Conservation (phyloP, 75 land plant genomes). For the Sequoia sempervirens region DNA sequence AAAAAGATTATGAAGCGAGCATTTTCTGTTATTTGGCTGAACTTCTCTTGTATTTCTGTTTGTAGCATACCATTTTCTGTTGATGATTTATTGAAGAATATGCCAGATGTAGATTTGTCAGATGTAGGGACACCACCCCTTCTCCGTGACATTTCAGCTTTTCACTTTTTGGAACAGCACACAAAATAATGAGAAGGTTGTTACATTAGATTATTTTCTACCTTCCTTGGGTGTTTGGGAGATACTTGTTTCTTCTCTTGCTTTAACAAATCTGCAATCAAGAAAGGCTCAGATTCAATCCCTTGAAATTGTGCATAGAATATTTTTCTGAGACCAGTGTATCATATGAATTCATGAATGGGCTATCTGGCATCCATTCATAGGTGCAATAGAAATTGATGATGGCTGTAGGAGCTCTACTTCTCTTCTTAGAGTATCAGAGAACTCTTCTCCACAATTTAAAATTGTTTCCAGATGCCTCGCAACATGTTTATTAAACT, state of each 20-base stretch:
- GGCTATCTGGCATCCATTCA: background rate
- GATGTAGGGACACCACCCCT: conserved; percentile 47
- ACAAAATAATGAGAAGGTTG: background rate
- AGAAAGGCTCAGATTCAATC: background rate
- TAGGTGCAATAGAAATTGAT: background rate
- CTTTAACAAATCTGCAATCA: background rate
- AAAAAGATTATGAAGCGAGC: background rate
- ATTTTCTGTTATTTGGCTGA: background rate
- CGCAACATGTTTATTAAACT: background rate
- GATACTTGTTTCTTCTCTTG: background rate
- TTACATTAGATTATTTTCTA: background rate
- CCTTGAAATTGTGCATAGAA: background rate
- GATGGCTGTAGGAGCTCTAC: background rate
- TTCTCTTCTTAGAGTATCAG: background rate
- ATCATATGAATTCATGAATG: background rate
- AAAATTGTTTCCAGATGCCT: background rate
- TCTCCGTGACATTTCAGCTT: conserved; percentile 41
- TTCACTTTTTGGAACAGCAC: conserved; percentile 41
- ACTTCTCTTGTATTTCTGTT: background rate
- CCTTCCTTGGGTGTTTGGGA: background rate
- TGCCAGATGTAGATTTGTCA: conserved; percentile 43
- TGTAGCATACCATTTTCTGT: conserved; percentile 59
- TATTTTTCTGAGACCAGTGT: background rate
- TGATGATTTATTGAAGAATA: conserved; percentile 46
- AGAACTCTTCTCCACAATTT: background rate